These are phyloP conservation scores for Solanum sparsipilum DNA, from an alignment of 257 asterid species.

Conservation along the genomic window DNA sequence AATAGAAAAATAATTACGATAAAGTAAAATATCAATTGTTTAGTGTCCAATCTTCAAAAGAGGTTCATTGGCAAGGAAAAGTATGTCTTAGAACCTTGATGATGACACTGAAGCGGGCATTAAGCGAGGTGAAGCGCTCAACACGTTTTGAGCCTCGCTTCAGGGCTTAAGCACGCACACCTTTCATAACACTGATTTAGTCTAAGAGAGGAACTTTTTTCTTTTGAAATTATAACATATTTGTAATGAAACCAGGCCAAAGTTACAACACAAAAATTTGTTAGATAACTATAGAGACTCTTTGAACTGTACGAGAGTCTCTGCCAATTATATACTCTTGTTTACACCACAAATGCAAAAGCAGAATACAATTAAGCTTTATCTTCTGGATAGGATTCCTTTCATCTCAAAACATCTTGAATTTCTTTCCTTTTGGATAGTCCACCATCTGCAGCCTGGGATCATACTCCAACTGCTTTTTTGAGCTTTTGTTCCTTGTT, in stretches of 20 bases:
- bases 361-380: background rate
- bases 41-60: no score
- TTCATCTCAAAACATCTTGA: background rate
- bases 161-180: no score
- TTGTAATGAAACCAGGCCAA: background rate
- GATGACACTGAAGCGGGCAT: no score
- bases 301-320: background rate
- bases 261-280: background rate
- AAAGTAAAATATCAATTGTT: no score
- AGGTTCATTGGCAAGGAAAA: no score
- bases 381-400: background rate
- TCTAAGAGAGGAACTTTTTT: background rate
- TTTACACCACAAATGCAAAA: background rate
- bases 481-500: background rate
- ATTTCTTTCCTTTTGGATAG: background rate
- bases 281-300: background rate
- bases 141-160: no score
- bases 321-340: background rate
- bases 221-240: background rate
- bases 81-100: no score
- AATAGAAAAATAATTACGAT: no score
- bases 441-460: background rate
- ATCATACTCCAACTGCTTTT: background rate
- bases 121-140: no score
- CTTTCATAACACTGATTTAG: background rate